Base-by-base conservation (phyloP, 148 eudicot species). In the Vaccinium myrtillus region DNA sequence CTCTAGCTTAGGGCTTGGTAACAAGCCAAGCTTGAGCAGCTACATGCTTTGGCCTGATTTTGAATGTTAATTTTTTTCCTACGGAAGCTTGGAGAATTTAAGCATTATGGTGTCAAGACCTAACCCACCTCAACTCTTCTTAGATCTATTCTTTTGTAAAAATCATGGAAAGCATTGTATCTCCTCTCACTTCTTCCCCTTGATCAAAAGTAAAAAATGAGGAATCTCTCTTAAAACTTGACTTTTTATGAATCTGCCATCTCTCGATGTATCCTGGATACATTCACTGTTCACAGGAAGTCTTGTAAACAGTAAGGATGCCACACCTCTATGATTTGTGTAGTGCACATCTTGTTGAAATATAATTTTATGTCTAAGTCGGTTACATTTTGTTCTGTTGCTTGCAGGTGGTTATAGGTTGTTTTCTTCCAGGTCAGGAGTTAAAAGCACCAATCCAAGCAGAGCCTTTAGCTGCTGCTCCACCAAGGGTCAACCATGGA, bases 351-450 rank as follows among this genome's bases (percentile, higher is more conserved):
- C 21, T 76, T 9, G 18, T 76, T 21, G 30, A 46, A 7, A 21
- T 56, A 32, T n/a, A 13, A 18, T 14, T 67, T 25, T 11, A 25
- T 25, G 6, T 8, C 18, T 46, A 23, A n/a, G 39, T 8, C 75
- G 23, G 51, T 78, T 51, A 21, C 27, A 69, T 82, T 39, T 30
- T n/a, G 23, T 81, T 59, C 19, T 36, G 13, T 85, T 79, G 77
- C 49, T 73, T 73, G 81, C 86, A 88, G 89, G 83, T 88, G 71
- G 65, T 88, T 23, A 80, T 88, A 0, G 89, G 87, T 79, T 54
- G 84, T 81, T 88, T 88, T 53, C 18, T 36, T 54, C 61, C 87
- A 21, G 85, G 81, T 69, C 83, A 85, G 58, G 78, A 85, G 14
- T 51, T 39, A 46, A 78, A 76, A 79, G 32, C 58, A 53, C 18